A percentile compares a stretch with the other conserved stretches of the same genome.
These are phyloP conservation scores for Taxawa tesnikishii DNA, from an alignment of 2,329 filamentous ascomycete species.

Conservation along the genomic window DNA sequence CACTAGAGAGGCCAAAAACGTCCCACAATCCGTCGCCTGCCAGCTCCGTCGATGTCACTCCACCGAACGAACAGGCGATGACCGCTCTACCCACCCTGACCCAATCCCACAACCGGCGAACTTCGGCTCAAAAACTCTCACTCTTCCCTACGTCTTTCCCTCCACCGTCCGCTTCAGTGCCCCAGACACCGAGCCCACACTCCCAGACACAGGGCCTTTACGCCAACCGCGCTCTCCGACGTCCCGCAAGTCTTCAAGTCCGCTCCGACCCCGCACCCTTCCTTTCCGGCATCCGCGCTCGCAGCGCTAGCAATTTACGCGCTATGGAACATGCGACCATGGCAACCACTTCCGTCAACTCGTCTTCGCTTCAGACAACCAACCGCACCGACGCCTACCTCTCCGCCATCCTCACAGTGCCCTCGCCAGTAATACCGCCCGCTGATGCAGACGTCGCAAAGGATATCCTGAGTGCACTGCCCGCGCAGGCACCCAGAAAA, in stretches of 20 bases:
- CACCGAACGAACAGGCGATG: too few species aligned
- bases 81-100: too few species aligned
- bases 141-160: slow-evolving; percentile 10
- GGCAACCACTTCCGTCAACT: slow-evolving; percentile 5
- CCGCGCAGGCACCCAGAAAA: neutral
- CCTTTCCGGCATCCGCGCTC: slow-evolving; percentile 22
- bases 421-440: neutral
- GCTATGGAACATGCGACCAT: slow-evolving; percentile 17
- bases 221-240: slow-evolving; percentile 17
- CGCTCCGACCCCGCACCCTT: slow-evolving; percentile 30
- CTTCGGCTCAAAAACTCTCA: slow-evolving; percentile 9
- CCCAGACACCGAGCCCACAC: slow-evolving; percentile 5
- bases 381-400: slow-evolving; percentile 1
- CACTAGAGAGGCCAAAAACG: too few species aligned
- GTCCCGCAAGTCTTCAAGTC: slow-evolving; percentile 32
- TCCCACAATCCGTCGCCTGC: too few species aligned
- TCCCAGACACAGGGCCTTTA: slow-evolving; percentile 1
- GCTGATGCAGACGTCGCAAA: slow-evolving; percentile 4
- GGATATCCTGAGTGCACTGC: slow-evolving; percentile 1
- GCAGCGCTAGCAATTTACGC: slow-evolving; percentile 9
- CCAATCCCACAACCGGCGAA: too few species aligned
- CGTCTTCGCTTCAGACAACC: neutral
- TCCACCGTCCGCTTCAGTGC: slow-evolving; percentile 2
- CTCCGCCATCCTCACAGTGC: neutral
- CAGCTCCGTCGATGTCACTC: too few species aligned